These are phyloP conservation scores for Dissophora ornata DNA, from an alignment of 192 early-diverging fungal species.

Conservation along the genomic window DNA sequence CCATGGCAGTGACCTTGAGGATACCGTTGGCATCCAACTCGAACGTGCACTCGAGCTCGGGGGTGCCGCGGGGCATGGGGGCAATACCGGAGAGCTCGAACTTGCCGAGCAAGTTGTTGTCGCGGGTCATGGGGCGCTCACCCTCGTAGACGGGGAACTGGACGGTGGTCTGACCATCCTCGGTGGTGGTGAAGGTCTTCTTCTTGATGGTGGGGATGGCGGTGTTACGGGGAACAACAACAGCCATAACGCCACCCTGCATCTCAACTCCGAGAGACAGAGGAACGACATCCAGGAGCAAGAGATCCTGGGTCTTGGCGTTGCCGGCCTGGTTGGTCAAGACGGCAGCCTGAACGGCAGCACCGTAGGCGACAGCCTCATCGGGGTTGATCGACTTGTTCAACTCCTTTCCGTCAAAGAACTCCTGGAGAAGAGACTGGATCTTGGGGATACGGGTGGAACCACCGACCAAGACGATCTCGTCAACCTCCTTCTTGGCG, in stretches of 20 bases:
- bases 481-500: slow-evolving; percentile 80
- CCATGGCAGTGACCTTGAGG: slow-evolving; percentile 90
- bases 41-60: slow-evolving; percentile 86
- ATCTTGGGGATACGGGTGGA: slow-evolving; percentile 96
- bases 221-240: slow-evolving; percentile 85
- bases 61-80: slow-evolving; percentile 81
- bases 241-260: slow-evolving; percentile 85
- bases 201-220: slow-evolving; percentile 81
- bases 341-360: slow-evolving; percentile 89
- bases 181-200: slow-evolving; percentile 82
- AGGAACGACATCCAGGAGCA: slow-evolving; percentile 85
- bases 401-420: slow-evolving; percentile 83
- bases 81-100: slow-evolving; percentile 83
- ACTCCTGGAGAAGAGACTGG: slow-evolving; percentile 79
- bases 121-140: slow-evolving; percentile 86
- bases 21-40: slow-evolving; percentile 91
- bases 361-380: slow-evolving; percentile 95
- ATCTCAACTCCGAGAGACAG: slow-evolving; percentile 87
- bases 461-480: slow-evolving; percentile 88
- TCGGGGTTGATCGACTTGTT: slow-evolving; percentile 96
- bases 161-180: slow-evolving; percentile 85
- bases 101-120: slow-evolving; percentile 90
- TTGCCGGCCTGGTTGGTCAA: slow-evolving; percentile 73
- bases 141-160: slow-evolving; percentile 88
- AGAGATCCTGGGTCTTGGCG: slow-evolving; percentile 70